Evolutionary conservation across 2,329 filamentous ascomycete species (phyloP).

Genomic region (Pseudocercospora fuligena): DNA sequence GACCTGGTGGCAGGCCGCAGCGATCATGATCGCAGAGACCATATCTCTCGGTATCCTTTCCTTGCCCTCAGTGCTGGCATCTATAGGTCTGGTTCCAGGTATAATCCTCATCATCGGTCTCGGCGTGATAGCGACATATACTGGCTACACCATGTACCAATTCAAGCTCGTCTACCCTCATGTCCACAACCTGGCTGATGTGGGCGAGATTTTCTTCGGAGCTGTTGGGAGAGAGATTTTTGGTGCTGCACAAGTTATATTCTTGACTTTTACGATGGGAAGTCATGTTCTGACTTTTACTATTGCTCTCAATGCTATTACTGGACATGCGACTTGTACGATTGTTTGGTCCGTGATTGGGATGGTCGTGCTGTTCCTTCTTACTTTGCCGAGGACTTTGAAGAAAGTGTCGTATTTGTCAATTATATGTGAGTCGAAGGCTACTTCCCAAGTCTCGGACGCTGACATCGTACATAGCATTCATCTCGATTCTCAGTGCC

Average conservation of each 20-base stretch:
- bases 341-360: constrained; percentile 68
- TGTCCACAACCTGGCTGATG: constrained; percentile 67
- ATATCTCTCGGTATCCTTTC: constrained; percentile 62
- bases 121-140: constrained; percentile 63
- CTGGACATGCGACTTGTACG: constrained; percentile 65
- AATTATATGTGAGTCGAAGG: constrained; percentile 55
- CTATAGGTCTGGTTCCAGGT: constrained; percentile 59
- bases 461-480: constrained; percentile 43
- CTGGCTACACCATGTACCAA: constrained; percentile 63
- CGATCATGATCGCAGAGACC: constrained; percentile 62
- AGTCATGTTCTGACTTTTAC: constrained; percentile 72
- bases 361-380: constrained; percentile 61
- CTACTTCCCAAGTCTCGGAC: background rate
- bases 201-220: constrained; percentile 66
- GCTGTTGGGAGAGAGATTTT: constrained; percentile 67
- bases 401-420: constrained; percentile 68
- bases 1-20: constrained; percentile 51
- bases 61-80: constrained; percentile 58
- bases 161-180: constrained; percentile 61
- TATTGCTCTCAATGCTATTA: constrained; percentile 72
- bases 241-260: constrained; percentile 65
- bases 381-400: constrained; percentile 66
- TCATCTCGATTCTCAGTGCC: constrained; percentile 58
- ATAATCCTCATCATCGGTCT: constrained; percentile 60
- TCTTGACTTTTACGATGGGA: constrained; percentile 71